These are phyloP conservation scores for Solanum ossicruentum DNA, from an alignment of 257 asterid genomes.

Conservation along the genomic window DNA sequence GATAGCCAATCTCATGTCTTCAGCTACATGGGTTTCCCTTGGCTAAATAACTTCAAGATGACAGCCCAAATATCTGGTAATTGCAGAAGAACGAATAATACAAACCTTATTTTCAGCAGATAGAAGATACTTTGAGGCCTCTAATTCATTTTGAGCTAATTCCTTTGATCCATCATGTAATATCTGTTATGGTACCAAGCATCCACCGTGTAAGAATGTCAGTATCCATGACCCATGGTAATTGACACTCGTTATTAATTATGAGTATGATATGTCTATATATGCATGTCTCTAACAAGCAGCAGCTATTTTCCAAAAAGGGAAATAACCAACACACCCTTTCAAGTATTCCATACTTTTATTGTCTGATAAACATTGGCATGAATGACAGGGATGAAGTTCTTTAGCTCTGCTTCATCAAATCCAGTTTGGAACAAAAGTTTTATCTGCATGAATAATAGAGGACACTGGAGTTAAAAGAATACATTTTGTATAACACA, in stretches of 20 bases:
- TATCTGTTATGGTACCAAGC: constrained; percentile 30
- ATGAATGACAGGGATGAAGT: constrained; percentile 88
- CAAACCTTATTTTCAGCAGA: constrained; percentile 80
- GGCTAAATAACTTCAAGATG: background rate
- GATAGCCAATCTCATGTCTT: background rate
- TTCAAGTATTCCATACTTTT: constrained; percentile 82
- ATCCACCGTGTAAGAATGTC: background rate
- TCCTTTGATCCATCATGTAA: constrained; percentile 87
- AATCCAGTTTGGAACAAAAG: constrained; percentile 94
- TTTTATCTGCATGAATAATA: constrained; percentile 63
- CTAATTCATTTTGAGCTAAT: constrained; percentile 53
- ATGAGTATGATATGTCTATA: background rate
- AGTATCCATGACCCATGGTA: background rate
- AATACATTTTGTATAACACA: background rate
- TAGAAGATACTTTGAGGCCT: constrained; percentile 47
- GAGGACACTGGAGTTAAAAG: background rate
- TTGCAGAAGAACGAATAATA: background rate
- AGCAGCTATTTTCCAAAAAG: constrained; percentile 16
- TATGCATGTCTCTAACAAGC: constrained; percentile 19
- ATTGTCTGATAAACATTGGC: constrained; percentile 99
- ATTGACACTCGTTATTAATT: background rate
- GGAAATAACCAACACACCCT: constrained; percentile 83
- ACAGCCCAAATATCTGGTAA: background rate
- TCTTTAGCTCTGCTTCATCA: constrained; percentile 84
- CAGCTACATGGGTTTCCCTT: background rate